Evolutionary conservation across 371 early-diverging fungal genomes (phyloP), one percentile per base, ranked within the genome.

Genomic region (Mucor velutinosus): DNA sequence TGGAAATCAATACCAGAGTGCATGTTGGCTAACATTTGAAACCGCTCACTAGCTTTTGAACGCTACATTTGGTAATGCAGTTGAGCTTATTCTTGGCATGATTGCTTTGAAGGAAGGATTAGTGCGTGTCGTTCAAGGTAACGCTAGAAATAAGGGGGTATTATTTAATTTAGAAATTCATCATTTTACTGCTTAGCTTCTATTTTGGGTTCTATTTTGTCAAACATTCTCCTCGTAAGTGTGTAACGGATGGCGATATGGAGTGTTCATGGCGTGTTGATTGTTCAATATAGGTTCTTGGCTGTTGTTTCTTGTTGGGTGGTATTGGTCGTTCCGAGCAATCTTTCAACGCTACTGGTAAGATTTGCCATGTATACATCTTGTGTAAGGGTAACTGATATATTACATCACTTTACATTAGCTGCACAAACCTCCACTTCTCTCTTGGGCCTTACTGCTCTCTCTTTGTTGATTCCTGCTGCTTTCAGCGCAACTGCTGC

Each of bases 41-140:
- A 32, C 12, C 15, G n/a, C 35, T 23, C n/a, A n/a, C n/a, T 59
- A 64, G 68, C 67, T 80, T 51, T 63, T 81, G 37, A 81, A 81
- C 60, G 81, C 81, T 27, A 81, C 81, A 12, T 81, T 81, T 66
- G 86, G 94, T 80, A 78, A 94, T 65, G 93, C 94, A 7, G 94
- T 96, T 35, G 97, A 97, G 76, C 74, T 94, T 62, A 87, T 94
- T 62, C 77, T 95, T 39, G 89, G 90, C n/a, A 84, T 96, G 60
- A 78, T 96, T 70, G 97, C 97, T 6, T 82, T 97, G 45, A 83
- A 85, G 33, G 80, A 90, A 62, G 93, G 93, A 30, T 80, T 94
- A 61, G 79, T 95, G 21, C 81, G 82, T 14, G 93, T 97, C 25
- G 95, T 95, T 53, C 94, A 96, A 81, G 83, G 83, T 82, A 67